A percentile compares a stretch with the other conserved stretches of the same genome.
phyloP scores from a whole-genome alignment of 2,329 filamentous ascomycete genomes.

The Ophiostoma himal-ulmi region DNA sequence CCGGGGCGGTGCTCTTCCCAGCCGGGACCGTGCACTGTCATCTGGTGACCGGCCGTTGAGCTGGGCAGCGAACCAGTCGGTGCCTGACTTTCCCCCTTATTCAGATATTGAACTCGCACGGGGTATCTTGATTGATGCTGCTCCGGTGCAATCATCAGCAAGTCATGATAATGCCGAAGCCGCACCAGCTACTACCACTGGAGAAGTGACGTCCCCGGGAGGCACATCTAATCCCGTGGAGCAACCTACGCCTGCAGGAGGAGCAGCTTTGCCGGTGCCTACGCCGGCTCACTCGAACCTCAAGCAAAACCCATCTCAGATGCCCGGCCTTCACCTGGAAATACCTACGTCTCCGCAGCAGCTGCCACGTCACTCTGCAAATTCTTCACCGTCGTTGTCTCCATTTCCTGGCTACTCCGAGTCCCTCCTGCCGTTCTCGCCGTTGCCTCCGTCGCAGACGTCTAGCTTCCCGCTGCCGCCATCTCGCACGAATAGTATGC shows the following conservation, averaged over 20 bases:
- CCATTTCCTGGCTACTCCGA: conserved; percentile 68
- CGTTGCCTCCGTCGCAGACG: conserved; percentile 35
- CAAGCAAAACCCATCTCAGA: neutral
- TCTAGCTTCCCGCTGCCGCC: conserved; percentile 46
- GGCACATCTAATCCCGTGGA: neutral
- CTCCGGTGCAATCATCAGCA: neutral
- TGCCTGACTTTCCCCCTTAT: conserved; percentile 8
- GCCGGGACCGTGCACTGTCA: conserved; percentile 43
- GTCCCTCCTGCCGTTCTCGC: conserved; percentile 45
- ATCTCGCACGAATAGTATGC: conserved; percentile 21
- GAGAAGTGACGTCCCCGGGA: neutral
- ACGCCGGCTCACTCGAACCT: neutral
- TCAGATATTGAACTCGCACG: conserved; percentile 11
- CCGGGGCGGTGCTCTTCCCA: neutral
- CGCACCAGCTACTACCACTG: neutral
- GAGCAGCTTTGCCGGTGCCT: neutral
- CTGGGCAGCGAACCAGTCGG: conserved; percentile 14
- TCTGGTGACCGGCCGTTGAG: conserved; percentile 39
- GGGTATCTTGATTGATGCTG: neutral
- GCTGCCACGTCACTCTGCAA: conserved; percentile 32
- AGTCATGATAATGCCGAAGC: neutral
- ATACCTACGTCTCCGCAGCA: conserved; percentile 36
- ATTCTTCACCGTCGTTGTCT: conserved; percentile 46
- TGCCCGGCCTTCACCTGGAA: conserved; percentile 37
- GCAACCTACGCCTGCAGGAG: neutral